Evolutionary conservation across 202 grass and related monocot genomes (phyloP).

Genomic region (Panicum hallii): DNA sequence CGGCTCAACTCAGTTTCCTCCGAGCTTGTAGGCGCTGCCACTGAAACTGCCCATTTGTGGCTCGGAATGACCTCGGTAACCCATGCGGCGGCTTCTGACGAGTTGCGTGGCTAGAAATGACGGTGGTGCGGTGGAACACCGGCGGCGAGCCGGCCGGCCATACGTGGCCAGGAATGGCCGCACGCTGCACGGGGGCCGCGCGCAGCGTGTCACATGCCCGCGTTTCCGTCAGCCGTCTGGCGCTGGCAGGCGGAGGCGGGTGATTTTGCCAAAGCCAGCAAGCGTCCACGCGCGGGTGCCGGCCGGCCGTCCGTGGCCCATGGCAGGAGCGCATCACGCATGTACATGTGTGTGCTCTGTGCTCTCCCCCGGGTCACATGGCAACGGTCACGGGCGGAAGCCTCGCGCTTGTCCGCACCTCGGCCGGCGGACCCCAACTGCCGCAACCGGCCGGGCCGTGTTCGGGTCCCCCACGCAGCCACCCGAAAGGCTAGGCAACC

Average conservation of each 20-base stretch:
- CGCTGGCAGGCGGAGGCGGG: neutral
- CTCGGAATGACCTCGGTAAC: neutral
- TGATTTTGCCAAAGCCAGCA: slow-evolving; percentile 10
- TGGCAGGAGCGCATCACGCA: neutral
- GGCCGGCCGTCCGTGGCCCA: neutral
- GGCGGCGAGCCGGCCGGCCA: neutral
- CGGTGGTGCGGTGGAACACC: neutral
- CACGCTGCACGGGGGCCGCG: neutral
- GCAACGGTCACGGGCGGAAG: slow-evolving; percentile 81
- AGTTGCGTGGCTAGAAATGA: neutral
- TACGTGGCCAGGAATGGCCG: slow-evolving; percentile 21
- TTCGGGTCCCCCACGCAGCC: neutral
- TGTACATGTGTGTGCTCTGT: slow-evolving; percentile 14
- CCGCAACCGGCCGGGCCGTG: slow-evolving; percentile 33
- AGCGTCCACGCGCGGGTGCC: slow-evolving; percentile 5
- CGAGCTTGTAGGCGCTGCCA: neutral
- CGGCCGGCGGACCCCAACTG: slow-evolving; percentile 50
- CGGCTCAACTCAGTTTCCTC: neutral
- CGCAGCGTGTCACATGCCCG: neutral
- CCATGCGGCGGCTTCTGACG: neutral
- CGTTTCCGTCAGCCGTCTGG: neutral
- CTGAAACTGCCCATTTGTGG: neutral
- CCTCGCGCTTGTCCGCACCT: slow-evolving; percentile 56
- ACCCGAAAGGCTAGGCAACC: neutral
- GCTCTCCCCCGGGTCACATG: slow-evolving; percentile 54